Conservation (phyloP, 108 stramenopile genomes). For the Aurantiochytrium sp. region DNA sequence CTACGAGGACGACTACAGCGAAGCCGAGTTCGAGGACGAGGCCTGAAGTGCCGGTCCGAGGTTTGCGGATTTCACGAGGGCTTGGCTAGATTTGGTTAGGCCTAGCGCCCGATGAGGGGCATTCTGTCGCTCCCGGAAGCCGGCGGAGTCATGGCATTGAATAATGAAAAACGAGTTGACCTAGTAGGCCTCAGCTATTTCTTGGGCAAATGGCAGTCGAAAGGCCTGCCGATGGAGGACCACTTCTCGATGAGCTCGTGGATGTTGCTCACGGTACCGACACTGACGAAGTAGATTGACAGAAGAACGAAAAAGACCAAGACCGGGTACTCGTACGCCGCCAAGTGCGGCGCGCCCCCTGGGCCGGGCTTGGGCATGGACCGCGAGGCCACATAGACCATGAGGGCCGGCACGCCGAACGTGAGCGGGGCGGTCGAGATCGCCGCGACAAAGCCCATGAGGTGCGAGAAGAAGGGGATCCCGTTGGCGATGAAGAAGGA, state of each 20-base stretch:
- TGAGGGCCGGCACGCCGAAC: neutral
- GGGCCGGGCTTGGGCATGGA: neutral
- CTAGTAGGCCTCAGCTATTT: too few species aligned
- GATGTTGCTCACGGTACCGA: neutral
- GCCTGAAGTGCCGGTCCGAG: neutral
- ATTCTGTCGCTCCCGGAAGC: too few species aligned
- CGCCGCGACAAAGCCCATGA: slow-evolving; percentile 14
- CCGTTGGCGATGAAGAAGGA: neutral
- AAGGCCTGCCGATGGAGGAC: neutral
- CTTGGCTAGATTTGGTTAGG: too few species aligned
- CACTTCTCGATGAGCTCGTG: neutral
- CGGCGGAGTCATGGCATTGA: too few species aligned
- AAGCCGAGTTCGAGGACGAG: neutral
- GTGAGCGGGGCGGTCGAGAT: slow-evolving; percentile 5
- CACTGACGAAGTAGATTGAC: neutral
- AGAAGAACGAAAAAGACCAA: neutral
- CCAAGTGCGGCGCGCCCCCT: neutral
- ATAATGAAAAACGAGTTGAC: too few species aligned
- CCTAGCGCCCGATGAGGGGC: too few species aligned
- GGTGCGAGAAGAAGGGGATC: neutral
- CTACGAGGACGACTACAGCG: neutral
- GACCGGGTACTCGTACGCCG: neutral
- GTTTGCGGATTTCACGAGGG: neutral
- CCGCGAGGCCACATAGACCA: neutral
- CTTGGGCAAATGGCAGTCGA: neutral